Percentiles rank a stretch among this genome's conserved stretches.
These are phyloP conservation scores for Fragosphaeria purpurea DNA, from an alignment of 2,329 filamentous ascomycete species.

Conservation along the genomic window DNA sequence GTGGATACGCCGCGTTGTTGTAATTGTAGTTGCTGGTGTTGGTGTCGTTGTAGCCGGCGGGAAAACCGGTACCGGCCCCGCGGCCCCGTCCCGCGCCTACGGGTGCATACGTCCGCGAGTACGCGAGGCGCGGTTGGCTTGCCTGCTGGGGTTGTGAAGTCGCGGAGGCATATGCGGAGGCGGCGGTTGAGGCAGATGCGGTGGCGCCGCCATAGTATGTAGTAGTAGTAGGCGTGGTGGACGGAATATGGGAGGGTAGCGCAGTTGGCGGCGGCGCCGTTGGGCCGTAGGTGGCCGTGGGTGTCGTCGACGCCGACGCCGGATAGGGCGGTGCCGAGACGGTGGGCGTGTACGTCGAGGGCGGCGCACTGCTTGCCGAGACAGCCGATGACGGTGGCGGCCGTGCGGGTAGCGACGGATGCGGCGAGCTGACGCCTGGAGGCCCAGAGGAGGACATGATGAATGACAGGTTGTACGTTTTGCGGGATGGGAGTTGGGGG, in stretches of 20 bases:
- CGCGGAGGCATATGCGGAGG: conserved; percentile 3
- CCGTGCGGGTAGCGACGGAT: conserved; percentile 16
- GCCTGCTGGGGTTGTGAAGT: not conserved
- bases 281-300: conserved; percentile 7
- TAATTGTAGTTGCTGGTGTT: conserved; percentile 8
- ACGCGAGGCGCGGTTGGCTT: conserved; percentile 19
- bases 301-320: not conserved
- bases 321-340: conserved; percentile 7
- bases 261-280: not conserved
- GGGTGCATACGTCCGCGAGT: conserved; percentile 23
- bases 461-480: conserved; percentile 6
- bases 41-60: conserved; percentile 9
- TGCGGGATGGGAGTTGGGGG: not conserved
- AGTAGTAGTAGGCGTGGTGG: conserved; percentile 1
- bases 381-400: conserved; percentile 9
- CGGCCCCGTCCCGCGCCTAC: conserved; percentile 17
- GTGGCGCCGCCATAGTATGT: conserved; percentile 5
- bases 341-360: conserved; percentile 10
- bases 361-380: not conserved
- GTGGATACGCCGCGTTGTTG: conserved; percentile 9
- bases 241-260: not conserved
- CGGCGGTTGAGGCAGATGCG: conserved; percentile 1
- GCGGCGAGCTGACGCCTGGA: conserved; percentile 15
- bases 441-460: conserved; percentile 17
- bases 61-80: not conserved